Evolutionary conservation across 179 eudicot species (phyloP), one percentile per base, ranked within the genome.

Genomic region (Pouteria campechiana): DNA sequence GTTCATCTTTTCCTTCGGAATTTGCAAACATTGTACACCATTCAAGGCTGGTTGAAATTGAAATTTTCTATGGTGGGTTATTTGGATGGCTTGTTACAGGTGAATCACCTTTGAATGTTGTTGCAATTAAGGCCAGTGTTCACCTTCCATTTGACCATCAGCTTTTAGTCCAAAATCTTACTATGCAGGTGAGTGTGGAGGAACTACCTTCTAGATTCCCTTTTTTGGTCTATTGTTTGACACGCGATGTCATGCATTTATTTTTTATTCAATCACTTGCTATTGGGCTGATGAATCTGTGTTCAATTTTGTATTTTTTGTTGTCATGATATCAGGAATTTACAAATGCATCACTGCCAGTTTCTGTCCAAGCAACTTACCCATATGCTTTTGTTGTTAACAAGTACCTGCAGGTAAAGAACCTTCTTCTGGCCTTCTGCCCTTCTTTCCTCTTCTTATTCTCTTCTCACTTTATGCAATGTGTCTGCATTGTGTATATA

Each of bases 291-390:
- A n/a, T n/a, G n/a, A n/a, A n/a, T n/a, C n/a, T n/a, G n/a, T 31
- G 13, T 34, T 37, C 28, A 38, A 3, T 6, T 29, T 21, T 12
- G 21, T 22, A 6, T 40, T 10, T 46, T 22, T 6, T 6, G 18
- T 36, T 15, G 9, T 29, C 31, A 23, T 3, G 28, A 24, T 45
- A 7, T n/a, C 32, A 80, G 90, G 70, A 50, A 28, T 78, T 81
- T 15, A 85, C 76, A 67, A 78, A 81, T 21, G 95, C 86, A 41
- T 62, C 93, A 27, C 81, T 85, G 44, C 93, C 97, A 20, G 61
- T 93, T 32, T 85, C 90, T 24, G 83, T 79, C 48, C 93, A 81
- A 67, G 97, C 95, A 32, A 57, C 97, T 25, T 89, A 76, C 61
- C 93, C 93, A 27, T 85, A 81, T 54, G 19, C 72, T 18, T 81